Evolutionary conservation across 257 asterid genomes (phyloP).

Genomic region (Orobanche coerulescens): DNA sequence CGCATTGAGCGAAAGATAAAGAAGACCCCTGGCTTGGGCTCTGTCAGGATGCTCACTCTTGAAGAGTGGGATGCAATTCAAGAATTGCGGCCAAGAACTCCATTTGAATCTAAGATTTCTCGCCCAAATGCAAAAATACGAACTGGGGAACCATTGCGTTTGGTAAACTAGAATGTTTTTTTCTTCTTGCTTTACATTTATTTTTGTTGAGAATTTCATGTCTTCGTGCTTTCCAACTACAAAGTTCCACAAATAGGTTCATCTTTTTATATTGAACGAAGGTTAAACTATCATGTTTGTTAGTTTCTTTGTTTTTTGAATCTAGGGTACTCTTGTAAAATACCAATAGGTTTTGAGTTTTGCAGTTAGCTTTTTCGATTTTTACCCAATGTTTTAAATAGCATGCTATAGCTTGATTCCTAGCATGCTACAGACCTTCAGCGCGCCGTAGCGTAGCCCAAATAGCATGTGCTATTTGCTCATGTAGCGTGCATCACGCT

Average conservation of each 20-base stretch:
- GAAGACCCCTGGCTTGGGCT: constrained; percentile 89
- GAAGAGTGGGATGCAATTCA: constrained; percentile 86
- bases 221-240: too few species aligned
- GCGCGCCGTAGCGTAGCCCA: too few species aligned
- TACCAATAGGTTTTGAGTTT: neutral
- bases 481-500: too few species aligned
- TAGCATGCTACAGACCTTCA: too few species aligned
- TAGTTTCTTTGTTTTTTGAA: neutral
- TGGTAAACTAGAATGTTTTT: constrained; percentile 24
- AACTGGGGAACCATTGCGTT: constrained; percentile 44
- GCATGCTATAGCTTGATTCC: too few species aligned
- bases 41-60: constrained; percentile 78
- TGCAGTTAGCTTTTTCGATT: neutral
- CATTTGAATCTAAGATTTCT: constrained; percentile 75
- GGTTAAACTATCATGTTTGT: neutral
- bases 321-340: neutral
- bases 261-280: too few species aligned
- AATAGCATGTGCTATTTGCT: too few species aligned
- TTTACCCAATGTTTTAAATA: too few species aligned
- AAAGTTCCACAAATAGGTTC: too few species aligned
- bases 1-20: constrained; percentile 60
- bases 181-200: neutral
- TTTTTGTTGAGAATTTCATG: neutral
- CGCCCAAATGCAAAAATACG: constrained; percentile 63
- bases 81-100: constrained; percentile 77